These are phyloP conservation scores for Cyberlindnera euphorbiiphila DNA, from an alignment of 805 yeast species.

Conservation along the genomic window DNA sequence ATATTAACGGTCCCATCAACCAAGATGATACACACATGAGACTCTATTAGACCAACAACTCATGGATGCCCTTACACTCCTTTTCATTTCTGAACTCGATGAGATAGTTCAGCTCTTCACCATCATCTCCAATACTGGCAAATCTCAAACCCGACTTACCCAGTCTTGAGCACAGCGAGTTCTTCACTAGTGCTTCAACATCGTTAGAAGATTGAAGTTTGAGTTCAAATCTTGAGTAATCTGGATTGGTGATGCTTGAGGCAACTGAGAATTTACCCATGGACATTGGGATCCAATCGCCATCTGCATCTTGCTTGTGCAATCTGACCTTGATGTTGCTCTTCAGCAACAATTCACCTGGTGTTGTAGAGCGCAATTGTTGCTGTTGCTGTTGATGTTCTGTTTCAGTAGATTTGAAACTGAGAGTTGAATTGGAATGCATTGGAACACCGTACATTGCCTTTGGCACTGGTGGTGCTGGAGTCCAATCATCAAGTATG, in stretches of 20 bases:
- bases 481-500: conserved; percentile 10
- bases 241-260: conserved; percentile 21
- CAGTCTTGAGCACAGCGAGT: conserved; percentile 18
- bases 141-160: conserved; percentile 26
- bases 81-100: conserved; percentile 23
- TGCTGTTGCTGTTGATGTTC: neutral
- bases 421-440: conserved; percentile 17
- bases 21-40: too few species aligned
- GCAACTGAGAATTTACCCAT: conserved; percentile 22
- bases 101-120: conserved; percentile 21
- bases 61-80: conserved; percentile 23
- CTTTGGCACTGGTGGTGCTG: too few species aligned
- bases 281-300: conserved; percentile 27
- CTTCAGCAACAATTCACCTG: conserved; percentile 20
- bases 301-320: conserved; percentile 22
- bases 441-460: conserved; percentile 8
- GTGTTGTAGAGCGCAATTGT: too few species aligned
- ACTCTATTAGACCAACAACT: conserved; percentile 14
- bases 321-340: conserved; percentile 22
- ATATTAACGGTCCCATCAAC: too few species aligned
- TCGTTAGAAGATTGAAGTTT: conserved; percentile 5
- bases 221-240: conserved; percentile 20
- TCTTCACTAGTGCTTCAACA: conserved; percentile 14
- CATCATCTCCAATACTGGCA: conserved; percentile 17
- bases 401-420: conserved; percentile 6